Evolutionary conservation across 106 monocot species (phyloP), one percentile per base, ranked within the genome.

Genomic region (Phalaenopsis equestris): DNA sequence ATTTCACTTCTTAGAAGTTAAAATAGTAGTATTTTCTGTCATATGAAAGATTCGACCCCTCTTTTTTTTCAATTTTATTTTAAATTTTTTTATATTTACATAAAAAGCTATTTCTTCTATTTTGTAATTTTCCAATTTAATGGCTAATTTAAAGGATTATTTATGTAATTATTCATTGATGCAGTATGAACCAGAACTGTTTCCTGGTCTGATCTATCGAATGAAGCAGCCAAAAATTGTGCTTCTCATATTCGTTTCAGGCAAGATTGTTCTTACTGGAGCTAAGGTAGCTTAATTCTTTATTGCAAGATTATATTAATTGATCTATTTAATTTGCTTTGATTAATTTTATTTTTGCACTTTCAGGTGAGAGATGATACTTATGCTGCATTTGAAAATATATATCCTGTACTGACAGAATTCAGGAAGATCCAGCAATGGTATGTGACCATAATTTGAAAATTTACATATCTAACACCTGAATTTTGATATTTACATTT

Each of bases 201-300:
- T 93, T 75, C 90, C 93, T 80, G 93, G 90, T 41, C 78, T 93
- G 57, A 85, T 93, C 16, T 93, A 93, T 56, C 84, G 90, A 8
- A 93, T 93, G 93, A 88, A 87, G 42, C 90, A 93, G 77, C 90
- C 92, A 47, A 93, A 90, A 79, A 87, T 93, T 8, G 82, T 82
- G 11, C 86, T 90, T 12, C 90, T 91, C 42, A 88, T 91, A 58
- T 91, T 91, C 41, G 86, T 82, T n/a, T 93, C 93, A 3, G 93
- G 93, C 74, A 93, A 93, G 80, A 93, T 93, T 45, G 88, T 93
- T 79, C 85, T 93, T 10, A 93, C 90, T 15, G 93, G 93, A 77
- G 93, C 93, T 8, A 93, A 93, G 90, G 90, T 87, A 74, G 65
- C 8, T 17, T 17, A 12, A 8, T 67, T 82, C 39, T 43, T 72